Evolutionary conservation across 805 yeast genomes (phyloP).

Genomic region (Teunomyces cretensis): DNA sequence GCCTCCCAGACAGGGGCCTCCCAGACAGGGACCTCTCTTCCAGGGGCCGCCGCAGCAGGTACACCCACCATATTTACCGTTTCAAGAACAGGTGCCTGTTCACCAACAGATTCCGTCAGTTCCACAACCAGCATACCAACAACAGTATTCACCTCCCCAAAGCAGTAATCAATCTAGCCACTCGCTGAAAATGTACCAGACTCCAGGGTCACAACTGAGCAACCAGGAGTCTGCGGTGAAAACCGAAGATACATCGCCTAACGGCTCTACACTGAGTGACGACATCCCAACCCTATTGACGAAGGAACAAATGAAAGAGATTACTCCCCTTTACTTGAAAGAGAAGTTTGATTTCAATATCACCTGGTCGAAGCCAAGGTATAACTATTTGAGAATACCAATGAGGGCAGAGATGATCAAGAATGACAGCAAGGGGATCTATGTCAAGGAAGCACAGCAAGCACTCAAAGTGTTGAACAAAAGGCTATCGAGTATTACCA

Average conservation of each 20-base stretch:
- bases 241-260: not conserved
- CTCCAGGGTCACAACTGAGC: not conserved
- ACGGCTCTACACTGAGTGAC: not conserved
- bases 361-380: slow-evolving; percentile 15
- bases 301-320: not conserved
- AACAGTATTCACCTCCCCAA: too few relatives aligned
- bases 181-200: not conserved
- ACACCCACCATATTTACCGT: too few relatives aligned
- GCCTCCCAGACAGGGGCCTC: too few relatives aligned
- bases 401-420: slow-evolving; percentile 18
- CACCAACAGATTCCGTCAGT: too few relatives aligned
- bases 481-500: slow-evolving; percentile 12
- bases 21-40: too few relatives aligned
- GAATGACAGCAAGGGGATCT: slow-evolving; percentile 22
- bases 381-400: slow-evolving; percentile 24
- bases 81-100: too few relatives aligned
- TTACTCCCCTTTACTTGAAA: slow-evolving; percentile 21
- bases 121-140: too few relatives aligned
- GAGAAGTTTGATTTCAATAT: slow-evolving; percentile 24
- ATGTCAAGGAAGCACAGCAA: slow-evolving; percentile 12
- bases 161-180: not conserved
- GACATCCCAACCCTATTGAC: not conserved
- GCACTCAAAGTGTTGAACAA: slow-evolving; percentile 5
- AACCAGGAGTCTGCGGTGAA: not conserved
- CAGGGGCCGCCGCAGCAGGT: too few relatives aligned